phyloP scores from a whole-genome alignment of 73 alveolate species.

The Symbiodinium pilosum region DNA sequence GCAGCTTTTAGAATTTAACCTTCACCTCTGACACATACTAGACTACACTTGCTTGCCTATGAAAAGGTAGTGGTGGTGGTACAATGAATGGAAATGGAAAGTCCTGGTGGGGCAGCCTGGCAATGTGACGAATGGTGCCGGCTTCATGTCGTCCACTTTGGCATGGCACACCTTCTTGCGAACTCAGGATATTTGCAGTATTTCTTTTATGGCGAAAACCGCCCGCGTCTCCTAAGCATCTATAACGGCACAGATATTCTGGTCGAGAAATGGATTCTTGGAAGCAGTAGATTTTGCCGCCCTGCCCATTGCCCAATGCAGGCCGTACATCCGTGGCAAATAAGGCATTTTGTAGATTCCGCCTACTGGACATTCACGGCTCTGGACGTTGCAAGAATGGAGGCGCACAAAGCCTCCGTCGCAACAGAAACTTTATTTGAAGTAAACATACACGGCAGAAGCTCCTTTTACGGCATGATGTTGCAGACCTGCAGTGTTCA shows the following conservation, averaged over 20 bases:
- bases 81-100: constrained; percentile 69
- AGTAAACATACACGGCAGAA: background rate
- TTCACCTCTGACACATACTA: background rate
- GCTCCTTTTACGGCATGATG: background rate
- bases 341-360: constrained; percentile 51
- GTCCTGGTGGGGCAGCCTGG: constrained; percentile 80
- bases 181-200: constrained; percentile 42
- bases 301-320: no score
- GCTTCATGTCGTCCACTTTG: no score
- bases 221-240: constrained; percentile 70
- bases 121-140: no score
- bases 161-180: no score
- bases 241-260: constrained; percentile 58
- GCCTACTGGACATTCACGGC: constrained; percentile 90
- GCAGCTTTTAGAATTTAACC: no score
- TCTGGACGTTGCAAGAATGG: constrained; percentile 44
- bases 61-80: background rate
- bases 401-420: background rate
- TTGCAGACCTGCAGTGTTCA: background rate
- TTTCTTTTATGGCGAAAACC: constrained; percentile 36
- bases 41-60: background rate
- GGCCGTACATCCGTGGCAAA: background rate
- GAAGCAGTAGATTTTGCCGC: background rate
- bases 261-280: constrained; percentile 50
- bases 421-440: no score